phyloP scores from a whole-genome alignment of 2,329 filamentous ascomycete species.

The Fusarium sp. region DNA sequence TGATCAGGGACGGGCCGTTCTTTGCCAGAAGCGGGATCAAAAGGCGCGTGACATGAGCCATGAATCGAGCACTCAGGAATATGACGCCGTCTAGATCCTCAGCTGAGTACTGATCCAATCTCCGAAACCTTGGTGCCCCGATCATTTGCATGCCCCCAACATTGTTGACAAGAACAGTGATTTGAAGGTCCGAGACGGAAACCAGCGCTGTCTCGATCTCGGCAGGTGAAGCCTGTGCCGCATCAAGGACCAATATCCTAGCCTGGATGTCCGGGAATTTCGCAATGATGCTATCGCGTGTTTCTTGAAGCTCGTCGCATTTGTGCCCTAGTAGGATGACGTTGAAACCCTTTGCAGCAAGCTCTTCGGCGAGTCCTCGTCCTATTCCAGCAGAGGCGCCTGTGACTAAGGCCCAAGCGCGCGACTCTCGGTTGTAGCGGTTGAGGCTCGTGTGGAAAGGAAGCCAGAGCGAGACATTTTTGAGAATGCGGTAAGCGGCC shows the following conservation, averaged over 20 bases:
- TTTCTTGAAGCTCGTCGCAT: not conserved
- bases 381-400: constrained; percentile 1
- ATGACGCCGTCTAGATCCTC: not conserved
- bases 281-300: not conserved
- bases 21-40: not conserved
- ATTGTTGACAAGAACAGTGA: not conserved
- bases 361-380: not conserved
- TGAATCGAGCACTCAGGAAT: not conserved
- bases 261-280: not conserved
- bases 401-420: not conserved
- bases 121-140: not conserved
- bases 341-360: not conserved
- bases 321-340: not conserved
- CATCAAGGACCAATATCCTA: not conserved
- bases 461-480: not conserved
- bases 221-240: not conserved
- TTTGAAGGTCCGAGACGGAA: not conserved
- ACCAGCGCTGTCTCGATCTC: not conserved
- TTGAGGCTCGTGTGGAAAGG: not conserved
- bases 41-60: not conserved
- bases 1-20: not conserved
- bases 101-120: not conserved
- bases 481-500: not conserved
- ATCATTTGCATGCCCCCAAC: not conserved
- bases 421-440: not conserved